These are phyloP conservation scores for Tricladium varicosporioides DNA, from an alignment of 2,329 filamentous ascomycete species.

Conservation along the genomic window DNA sequence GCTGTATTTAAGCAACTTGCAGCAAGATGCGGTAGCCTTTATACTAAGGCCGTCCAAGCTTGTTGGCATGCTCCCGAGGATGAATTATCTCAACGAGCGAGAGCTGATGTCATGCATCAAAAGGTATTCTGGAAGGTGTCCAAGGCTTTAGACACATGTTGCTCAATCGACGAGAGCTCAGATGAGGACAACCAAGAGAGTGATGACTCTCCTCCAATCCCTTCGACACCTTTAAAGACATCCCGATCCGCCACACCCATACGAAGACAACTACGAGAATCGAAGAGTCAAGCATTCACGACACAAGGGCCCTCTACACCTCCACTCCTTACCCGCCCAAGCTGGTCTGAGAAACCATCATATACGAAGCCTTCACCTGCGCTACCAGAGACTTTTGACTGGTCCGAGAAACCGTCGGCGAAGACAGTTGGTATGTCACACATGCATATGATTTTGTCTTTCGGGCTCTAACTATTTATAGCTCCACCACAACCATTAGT, in stretches of 20 bases:
- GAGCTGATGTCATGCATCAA: slow-evolving; percentile 54
- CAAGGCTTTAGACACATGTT: slow-evolving; percentile 55
- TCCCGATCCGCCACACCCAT: slow-evolving; percentile 22
- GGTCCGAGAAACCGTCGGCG: slow-evolving; percentile 23
- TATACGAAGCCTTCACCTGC: slow-evolving; percentile 16
- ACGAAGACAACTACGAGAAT: slow-evolving; percentile 19
- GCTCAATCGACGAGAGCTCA: slow-evolving; percentile 58
- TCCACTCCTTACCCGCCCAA: slow-evolving; percentile 9
- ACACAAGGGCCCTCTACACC: slow-evolving; percentile 7
- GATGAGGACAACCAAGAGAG: slow-evolving; percentile 51
- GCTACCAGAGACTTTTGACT: slow-evolving; percentile 21
- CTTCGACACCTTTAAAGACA: slow-evolving; percentile 19
- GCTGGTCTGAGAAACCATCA: slow-evolving; percentile 26
- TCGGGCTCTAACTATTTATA: slow-evolving; percentile 1
- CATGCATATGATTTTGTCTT: not conserved
- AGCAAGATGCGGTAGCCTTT: slow-evolving; percentile 66
- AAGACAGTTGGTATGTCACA: slow-evolving; percentile 21
- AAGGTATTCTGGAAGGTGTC: slow-evolving; percentile 52
- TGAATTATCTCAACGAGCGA: slow-evolving; percentile 46
- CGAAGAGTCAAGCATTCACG: slow-evolving; percentile 17
- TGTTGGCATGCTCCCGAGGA: slow-evolving; percentile 71
- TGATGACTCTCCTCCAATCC: slow-evolving; percentile 42
- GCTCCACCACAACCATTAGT: slow-evolving; percentile 16
- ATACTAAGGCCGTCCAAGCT: slow-evolving; percentile 70
- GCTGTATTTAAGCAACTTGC: slow-evolving; percentile 30